These are phyloP conservation scores for Fraxinus greggii DNA, from an alignment of 305 asterid species.

Conservation along the genomic window DNA sequence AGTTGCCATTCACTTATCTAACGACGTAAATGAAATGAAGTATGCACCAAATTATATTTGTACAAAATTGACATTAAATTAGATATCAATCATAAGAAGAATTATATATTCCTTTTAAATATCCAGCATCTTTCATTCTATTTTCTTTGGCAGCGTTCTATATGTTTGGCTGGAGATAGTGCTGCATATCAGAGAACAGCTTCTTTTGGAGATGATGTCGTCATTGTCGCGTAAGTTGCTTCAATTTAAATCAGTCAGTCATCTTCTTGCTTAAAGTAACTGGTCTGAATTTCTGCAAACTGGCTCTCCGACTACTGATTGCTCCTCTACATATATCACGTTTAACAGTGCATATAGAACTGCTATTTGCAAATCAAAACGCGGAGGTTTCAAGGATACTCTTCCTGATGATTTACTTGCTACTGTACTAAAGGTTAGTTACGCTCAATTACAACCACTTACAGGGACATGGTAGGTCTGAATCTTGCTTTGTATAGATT, in stretches of 20 bases:
- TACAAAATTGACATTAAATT: background rate
- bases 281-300: background rate
- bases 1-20: background rate
- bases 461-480: background rate
- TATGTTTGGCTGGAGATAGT: constrained; percentile 59
- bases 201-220: constrained; percentile 77
- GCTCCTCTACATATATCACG: constrained; percentile 7
- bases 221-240: constrained; percentile 78
- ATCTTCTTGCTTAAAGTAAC: background rate
- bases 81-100: background rate
- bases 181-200: constrained; percentile 24
- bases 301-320: background rate
- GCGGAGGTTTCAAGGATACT: constrained; percentile 94
- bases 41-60: background rate
- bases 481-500: background rate
- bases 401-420: constrained; percentile 91
- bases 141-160: constrained; percentile 50
- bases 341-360: constrained; percentile 74
- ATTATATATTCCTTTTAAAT: background rate
- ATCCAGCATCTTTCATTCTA: background rate
- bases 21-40: background rate
- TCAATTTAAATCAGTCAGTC: constrained; percentile 13
- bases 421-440: constrained; percentile 73
- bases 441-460: background rate
- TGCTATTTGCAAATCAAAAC: constrained; percentile 76